Evolutionary conservation across 306 rosid species (phyloP).

Genomic region (Rubus idaeus): DNA sequence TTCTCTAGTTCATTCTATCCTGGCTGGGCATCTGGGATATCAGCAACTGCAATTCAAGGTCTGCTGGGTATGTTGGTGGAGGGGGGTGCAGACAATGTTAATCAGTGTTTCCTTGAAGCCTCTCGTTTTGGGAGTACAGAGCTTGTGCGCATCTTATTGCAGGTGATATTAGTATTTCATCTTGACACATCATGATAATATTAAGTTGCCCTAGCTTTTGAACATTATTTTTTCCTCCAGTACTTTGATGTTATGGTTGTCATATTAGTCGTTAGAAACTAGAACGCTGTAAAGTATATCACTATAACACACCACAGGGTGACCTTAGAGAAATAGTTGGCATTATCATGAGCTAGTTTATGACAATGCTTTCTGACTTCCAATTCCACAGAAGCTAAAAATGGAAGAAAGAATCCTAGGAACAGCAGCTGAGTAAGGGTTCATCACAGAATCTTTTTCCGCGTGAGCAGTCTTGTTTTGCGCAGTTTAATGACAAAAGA

Average conservation of each 20-base stretch:
- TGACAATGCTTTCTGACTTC: not conserved
- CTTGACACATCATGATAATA: not conserved
- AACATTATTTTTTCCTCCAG: not conserved
- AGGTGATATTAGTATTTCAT: slow-evolving; percentile 42
- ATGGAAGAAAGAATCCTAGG: not conserved
- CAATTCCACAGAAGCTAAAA: not conserved
- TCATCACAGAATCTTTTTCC: not conserved
- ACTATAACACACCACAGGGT: not conserved
- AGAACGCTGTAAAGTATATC: slow-evolving; percentile 2
- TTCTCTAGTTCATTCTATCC: slow-evolving; percentile 83
- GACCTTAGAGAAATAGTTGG: not conserved
- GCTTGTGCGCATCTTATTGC: slow-evolving; percentile 79
- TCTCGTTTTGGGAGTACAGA: slow-evolving; percentile 94
- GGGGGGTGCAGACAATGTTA: slow-evolving; percentile 91
- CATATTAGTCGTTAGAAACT: not conserved
- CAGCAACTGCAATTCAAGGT: slow-evolving; percentile 81
- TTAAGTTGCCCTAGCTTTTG: not conserved
- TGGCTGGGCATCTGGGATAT: slow-evolving; percentile 79
- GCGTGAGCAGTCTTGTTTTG: not conserved
- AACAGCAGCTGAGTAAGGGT: not conserved
- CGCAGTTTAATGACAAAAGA: not conserved
- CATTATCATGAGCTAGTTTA: not conserved
- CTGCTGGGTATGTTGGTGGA: slow-evolving; percentile 76
- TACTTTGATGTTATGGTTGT: not conserved
- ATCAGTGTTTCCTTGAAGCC: slow-evolving; percentile 90